Percentiles rank a stretch among this genome's conserved stretches.
phyloP scores from a whole-genome alignment of 495 filamentous ascomycete species.

The Daldinia vernicosa region DNA sequence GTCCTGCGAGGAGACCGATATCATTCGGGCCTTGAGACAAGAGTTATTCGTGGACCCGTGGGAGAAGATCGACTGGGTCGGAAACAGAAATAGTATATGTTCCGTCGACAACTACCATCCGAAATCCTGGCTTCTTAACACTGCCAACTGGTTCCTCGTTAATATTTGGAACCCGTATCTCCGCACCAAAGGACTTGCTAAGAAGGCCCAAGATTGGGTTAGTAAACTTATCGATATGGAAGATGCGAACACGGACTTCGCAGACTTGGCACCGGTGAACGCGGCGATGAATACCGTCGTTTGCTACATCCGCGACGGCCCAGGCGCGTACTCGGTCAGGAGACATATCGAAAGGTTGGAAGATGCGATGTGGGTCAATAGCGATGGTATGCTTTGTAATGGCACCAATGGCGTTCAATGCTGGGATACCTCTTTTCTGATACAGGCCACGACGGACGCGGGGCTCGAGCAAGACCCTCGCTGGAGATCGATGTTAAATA shows the following conservation, averaged over 20 bases:
- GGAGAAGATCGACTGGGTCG: slow-evolving; percentile 76
- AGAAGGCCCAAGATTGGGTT: slow-evolving; percentile 77
- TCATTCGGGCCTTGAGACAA: slow-evolving; percentile 76
- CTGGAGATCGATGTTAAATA: slow-evolving; percentile 84
- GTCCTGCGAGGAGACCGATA: slow-evolving; percentile 72
- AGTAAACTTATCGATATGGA: slow-evolving; percentile 81
- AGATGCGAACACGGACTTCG: slow-evolving; percentile 89
- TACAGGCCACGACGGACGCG: slow-evolving; percentile 81
- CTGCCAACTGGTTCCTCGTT: slow-evolving; percentile 76
- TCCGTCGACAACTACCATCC: slow-evolving; percentile 89
- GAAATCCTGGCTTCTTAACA: slow-evolving; percentile 82
- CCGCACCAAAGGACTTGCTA: slow-evolving; percentile 63
- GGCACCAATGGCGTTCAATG: slow-evolving; percentile 96
- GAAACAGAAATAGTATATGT: slow-evolving; percentile 84
- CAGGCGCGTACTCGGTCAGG: slow-evolving; percentile 76
- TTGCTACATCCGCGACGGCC: slow-evolving; percentile 85
- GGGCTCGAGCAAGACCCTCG: slow-evolving; percentile 79
- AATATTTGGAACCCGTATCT: slow-evolving; percentile 81
- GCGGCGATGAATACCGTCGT: slow-evolving; percentile 85
- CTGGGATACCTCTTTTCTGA: slow-evolving; percentile 93
- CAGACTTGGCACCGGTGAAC: slow-evolving; percentile 88
- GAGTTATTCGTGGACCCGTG: slow-evolving; percentile 88
- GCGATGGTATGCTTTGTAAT: slow-evolving; percentile 92
- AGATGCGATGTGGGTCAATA: slow-evolving; percentile 91
- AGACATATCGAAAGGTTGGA: slow-evolving; percentile 81